phyloP scores from a whole-genome alignment of 345 rosid genomes.

The Murraya koenigii region DNA sequence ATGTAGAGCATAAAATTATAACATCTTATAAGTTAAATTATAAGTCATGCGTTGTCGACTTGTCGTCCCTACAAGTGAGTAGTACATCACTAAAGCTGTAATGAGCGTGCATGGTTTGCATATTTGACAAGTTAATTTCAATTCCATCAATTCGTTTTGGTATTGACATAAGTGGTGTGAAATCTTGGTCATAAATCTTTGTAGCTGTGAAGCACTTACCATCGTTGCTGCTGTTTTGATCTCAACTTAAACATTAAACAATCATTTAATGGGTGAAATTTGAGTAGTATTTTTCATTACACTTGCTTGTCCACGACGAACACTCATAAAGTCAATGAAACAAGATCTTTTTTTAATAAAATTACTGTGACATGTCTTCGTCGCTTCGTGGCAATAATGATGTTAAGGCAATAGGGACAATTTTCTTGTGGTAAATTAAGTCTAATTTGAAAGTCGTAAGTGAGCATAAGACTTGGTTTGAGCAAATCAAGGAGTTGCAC shows the following conservation, averaged over 20 bases:
- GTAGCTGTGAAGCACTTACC: constrained; percentile 21
- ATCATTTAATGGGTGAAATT: neutral
- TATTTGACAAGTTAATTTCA: neutral
- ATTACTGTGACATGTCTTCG: neutral
- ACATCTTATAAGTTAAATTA: too few relatives aligned
- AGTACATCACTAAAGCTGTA: neutral
- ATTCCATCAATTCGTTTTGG: constrained; percentile 8
- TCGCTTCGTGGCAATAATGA: neutral
- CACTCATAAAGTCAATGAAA: constrained; percentile 8
- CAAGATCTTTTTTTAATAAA: neutral
- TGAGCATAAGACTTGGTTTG: neutral
- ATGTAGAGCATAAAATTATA: too few relatives aligned
- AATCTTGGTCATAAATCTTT: neutral
- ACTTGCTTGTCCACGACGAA: neutral
- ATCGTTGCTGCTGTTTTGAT: neutral
- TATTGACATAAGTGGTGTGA: constrained; percentile 13
- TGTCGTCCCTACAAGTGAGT: neutral
- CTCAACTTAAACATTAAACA: neutral
- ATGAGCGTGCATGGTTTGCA: neutral
- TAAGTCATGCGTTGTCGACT: neutral
- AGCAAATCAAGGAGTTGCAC: neutral
- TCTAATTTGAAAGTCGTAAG: neutral
- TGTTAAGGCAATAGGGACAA: neutral
- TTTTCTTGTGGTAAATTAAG: neutral
- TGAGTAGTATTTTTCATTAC: neutral